phyloP scores from a whole-genome alignment of 2,329 filamentous ascomycete genomes.

The Aspergillus transmontanensis region DNA sequence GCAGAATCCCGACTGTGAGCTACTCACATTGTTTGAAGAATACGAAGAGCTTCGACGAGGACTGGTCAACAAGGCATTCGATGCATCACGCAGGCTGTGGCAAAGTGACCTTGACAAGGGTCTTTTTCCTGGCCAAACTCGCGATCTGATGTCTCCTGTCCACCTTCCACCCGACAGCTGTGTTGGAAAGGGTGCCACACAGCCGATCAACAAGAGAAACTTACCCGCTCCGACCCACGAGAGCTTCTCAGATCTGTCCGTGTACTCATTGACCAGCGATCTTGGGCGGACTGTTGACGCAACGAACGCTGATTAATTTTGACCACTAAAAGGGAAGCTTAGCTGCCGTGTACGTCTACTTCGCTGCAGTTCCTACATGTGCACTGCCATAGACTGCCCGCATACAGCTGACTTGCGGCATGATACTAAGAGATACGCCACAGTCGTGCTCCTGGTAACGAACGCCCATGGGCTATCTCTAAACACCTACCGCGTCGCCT shows the following conservation, averaged over 20 bases:
- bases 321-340: background rate
- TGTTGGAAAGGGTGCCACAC: background rate
- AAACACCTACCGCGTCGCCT: too few relatives aligned
- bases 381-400: too few relatives aligned
- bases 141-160: conserved; percentile 8
- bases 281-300: background rate
- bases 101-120: conserved; percentile 11
- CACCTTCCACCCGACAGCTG: background rate
- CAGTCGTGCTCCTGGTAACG: too few relatives aligned
- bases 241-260: conserved; percentile 13
- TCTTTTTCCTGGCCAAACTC: conserved; percentile 6
- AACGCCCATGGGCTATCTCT: too few relatives aligned
- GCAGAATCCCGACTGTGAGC: conserved; percentile 26
- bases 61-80: conserved; percentile 40
- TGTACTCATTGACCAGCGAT: conserved; percentile 9
- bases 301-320: background rate
- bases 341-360: too few relatives aligned
- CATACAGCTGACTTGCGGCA: too few relatives aligned
- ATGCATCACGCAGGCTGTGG: conserved; percentile 14
- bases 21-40: conserved; percentile 28
- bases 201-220: background rate
- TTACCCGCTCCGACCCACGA: conserved; percentile 9
- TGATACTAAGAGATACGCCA: too few relatives aligned
- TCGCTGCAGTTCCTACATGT: too few relatives aligned
- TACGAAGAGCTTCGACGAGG: conserved; percentile 37